A percentile compares a stretch with the other conserved stretches of the same genome.
Evolutionary conservation across 2,329 filamentous ascomycete genomes (phyloP).

Genomic region (Aureobasidium musti): DNA sequence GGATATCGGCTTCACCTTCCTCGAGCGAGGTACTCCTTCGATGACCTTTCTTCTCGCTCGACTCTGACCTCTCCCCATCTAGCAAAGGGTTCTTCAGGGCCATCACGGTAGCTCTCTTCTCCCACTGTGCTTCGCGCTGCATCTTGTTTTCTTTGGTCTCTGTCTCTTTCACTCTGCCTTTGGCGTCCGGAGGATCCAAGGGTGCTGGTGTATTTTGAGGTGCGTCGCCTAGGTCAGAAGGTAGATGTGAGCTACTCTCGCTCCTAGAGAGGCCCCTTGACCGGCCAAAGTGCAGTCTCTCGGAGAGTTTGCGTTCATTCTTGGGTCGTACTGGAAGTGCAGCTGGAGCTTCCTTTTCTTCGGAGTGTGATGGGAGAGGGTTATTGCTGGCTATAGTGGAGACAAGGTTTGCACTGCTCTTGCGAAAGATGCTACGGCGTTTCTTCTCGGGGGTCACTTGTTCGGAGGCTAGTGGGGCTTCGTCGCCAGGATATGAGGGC

Average conservation of each 20-base stretch:
- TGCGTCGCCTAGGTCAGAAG: conserved; percentile 77
- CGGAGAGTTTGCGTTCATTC: conserved; percentile 58
- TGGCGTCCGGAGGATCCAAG: conserved; percentile 28
- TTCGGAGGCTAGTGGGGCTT: conserved; percentile 5
- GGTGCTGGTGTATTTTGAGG: conserved; percentile 64
- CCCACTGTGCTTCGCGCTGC: conserved; percentile 76
- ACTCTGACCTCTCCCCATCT: conserved; percentile 35
- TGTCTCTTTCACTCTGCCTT: conserved; percentile 25
- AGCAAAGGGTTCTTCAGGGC: conserved; percentile 57
- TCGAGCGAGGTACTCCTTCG: conserved; percentile 34
- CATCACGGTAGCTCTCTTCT: conserved; percentile 87
- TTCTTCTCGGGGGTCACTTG: conserved; percentile 19
- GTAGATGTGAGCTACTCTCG: conserved; percentile 71
- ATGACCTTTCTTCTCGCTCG: conserved; percentile 8
- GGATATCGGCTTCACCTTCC: conserved; percentile 65
- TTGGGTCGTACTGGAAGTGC: conserved; percentile 35
- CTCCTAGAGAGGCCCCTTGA: conserved; percentile 50
- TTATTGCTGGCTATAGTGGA: neutral
- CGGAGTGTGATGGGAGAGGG: neutral
- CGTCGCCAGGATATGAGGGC: conserved; percentile 57
- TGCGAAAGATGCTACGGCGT: conserved; percentile 28
- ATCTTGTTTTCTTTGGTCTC: conserved; percentile 23
- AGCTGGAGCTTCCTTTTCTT: conserved; percentile 8
- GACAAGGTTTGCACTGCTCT: conserved; percentile 6
- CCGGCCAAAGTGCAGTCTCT: conserved; percentile 64